Base-by-base conservation (phyloP, 2,329 filamentous ascomycete genomes). In the Fusarium begoniae region DNA sequence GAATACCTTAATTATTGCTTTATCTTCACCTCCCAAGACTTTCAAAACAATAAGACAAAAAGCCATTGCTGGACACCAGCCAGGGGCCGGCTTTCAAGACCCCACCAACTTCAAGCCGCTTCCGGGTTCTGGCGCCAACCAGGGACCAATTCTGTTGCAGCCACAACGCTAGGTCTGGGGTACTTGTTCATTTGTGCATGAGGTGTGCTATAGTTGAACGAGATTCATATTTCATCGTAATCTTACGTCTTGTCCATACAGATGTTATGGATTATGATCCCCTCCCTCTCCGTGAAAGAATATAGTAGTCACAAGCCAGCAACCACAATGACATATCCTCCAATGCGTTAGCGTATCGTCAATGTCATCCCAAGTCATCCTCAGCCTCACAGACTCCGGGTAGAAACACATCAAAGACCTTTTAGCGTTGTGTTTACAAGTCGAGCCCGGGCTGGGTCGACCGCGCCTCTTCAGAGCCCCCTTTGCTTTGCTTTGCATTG, bases 91-190 rank as follows among this genome's bases (percentile, higher is more conserved):
- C 17, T 50, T 64, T 47, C 24, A 35, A 47, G 60, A 57, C 73
- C 65, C 72, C 70, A 74, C 75, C 66, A 57, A 37, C 58, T 66
- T 62, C 72, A 75, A 65, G 75, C 72, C 74, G 60, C 61, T 74
- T 69, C 63, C 74, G 50, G 73, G 54, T 55, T 44, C 41, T 60
- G 30, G 65, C 62, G 61, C 47, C 38, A 28, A 44, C 68, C 68
- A 63, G 74, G 69, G 57, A 70, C 68, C 60, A 65, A 45, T 58
- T 54, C 54, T 66, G 64, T 63, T 63, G 51, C 67, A 70, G 74
- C 69, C 69, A 74, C 74, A 60, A 43, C 59, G 40, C 50, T 63
- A 37, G 68, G 72, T 78, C 75, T 71, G 72, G 76, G 76, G 76
- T 77, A 44, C 66, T 54, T 55, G 41, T 26, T 69, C 56, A 55